These are phyloP conservation scores for Ophiobolus disseminans DNA, from an alignment of 2,329 filamentous ascomycete genomes.

Conservation along the genomic window DNA sequence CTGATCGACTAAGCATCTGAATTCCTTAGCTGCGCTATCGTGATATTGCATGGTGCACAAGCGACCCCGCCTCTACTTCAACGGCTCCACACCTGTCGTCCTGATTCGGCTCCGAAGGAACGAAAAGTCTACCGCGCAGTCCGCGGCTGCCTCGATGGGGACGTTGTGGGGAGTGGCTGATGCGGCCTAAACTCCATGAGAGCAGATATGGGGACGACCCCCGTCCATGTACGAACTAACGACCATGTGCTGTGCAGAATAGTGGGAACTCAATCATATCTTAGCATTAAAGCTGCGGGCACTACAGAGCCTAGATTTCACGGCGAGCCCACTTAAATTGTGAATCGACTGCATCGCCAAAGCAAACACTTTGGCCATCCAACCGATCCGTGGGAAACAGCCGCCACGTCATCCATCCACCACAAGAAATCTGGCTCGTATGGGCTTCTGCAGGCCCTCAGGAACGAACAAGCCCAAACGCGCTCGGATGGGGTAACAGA, in stretches of 20 bases:
- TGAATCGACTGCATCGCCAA: slow-evolving; percentile 9
- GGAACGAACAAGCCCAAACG: slow-evolving; percentile 28
- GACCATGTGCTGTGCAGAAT: slow-evolving; percentile 22
- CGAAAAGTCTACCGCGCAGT: slow-evolving; percentile 35
- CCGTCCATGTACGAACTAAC: slow-evolving; percentile 22
- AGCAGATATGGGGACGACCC: slow-evolving; percentile 19
- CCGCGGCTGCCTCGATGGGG: slow-evolving; percentile 33
- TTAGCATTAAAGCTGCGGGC: slow-evolving; percentile 11
- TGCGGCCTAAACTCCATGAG: slow-evolving; percentile 6
- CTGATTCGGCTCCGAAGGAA: slow-evolving; percentile 12
- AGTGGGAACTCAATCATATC: slow-evolving; percentile 26
- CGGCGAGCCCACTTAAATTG: slow-evolving; percentile 13
- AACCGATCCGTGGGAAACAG: background rate
- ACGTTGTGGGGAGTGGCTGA: slow-evolving; percentile 7
- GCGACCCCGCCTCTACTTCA: slow-evolving; percentile 28
- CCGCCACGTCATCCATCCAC: background rate
- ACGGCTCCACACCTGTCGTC: slow-evolving; percentile 23
- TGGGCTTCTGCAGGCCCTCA: slow-evolving; percentile 25
- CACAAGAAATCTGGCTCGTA: slow-evolving; percentile 3
- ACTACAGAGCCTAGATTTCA: slow-evolving; percentile 18
- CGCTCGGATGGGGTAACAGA: slow-evolving; percentile 47
- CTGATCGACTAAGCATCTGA: slow-evolving; percentile 26
- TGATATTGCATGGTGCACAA: slow-evolving; percentile 19
- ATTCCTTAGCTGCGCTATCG: slow-evolving; percentile 12
- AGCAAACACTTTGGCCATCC: slow-evolving; percentile 1